These are phyloP conservation scores for Stephania cephalantha DNA, from an alignment of 164 flowering plant genomes.

Conservation along the genomic window DNA sequence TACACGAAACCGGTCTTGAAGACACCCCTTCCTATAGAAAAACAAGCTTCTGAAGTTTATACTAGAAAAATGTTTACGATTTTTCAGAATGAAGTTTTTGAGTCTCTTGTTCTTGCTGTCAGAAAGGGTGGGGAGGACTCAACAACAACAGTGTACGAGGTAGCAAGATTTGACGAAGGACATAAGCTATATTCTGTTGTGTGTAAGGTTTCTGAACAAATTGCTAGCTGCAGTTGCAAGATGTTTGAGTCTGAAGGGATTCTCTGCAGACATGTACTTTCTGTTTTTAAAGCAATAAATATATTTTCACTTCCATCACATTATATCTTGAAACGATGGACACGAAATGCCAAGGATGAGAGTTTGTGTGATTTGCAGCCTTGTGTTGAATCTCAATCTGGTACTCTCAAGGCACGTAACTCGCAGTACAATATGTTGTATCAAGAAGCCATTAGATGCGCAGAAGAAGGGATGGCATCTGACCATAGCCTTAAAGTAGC, in stretches of 20 bases:
- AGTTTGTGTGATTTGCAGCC: constrained; percentile 15
- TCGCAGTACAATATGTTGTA: constrained; percentile 31
- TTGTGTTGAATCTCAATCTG: constrained; percentile 18
- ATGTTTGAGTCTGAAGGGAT: constrained; percentile 36
- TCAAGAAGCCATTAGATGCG: constrained; percentile 37
- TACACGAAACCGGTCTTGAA: constrained; percentile 26
- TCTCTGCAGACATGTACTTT: constrained; percentile 30
- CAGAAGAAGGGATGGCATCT: constrained; percentile 37
- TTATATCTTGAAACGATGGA: constrained; percentile 34
- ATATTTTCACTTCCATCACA: constrained; percentile 27
- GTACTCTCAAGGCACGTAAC: constrained; percentile 24
- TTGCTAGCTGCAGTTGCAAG: constrained; percentile 30
- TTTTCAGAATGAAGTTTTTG: constrained; percentile 34
- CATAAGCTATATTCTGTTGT: constrained; percentile 22
- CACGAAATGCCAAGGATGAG: constrained; percentile 30
- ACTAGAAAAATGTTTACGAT: constrained; percentile 26
- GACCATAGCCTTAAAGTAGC: constrained; percentile 36
- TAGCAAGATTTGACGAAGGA: constrained; percentile 29
- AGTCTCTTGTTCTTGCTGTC: constrained; percentile 28
- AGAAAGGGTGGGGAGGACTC: constrained; percentile 21
- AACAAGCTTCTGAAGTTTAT: constrained; percentile 31
- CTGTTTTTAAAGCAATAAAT: constrained; percentile 29
- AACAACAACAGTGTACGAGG: constrained; percentile 22
- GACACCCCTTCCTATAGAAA: constrained; percentile 32
- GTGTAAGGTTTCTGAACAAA: constrained; percentile 17